Percentiles rank a stretch among this genome's conserved stretches.
phyloP scores from a whole-genome alignment of 2,329 filamentous ascomycete genomes.

The Chrysoporthe puriensis region DNA sequence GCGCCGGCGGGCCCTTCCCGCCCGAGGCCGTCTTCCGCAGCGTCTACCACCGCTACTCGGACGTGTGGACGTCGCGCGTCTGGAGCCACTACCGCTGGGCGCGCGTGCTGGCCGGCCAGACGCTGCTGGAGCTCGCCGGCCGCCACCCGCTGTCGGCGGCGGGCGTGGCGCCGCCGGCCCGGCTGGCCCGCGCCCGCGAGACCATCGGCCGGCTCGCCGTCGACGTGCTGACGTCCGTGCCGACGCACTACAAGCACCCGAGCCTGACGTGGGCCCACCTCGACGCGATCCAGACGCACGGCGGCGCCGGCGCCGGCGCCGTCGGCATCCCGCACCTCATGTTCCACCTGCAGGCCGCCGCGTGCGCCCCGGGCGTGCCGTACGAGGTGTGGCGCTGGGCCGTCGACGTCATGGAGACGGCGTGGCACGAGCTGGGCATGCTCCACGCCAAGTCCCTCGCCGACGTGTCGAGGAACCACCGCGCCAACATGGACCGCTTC shows the following conservation, averaged over 20 bases:
- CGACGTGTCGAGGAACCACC: slow-evolving; percentile 38
- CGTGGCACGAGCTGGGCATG: slow-evolving; percentile 57
- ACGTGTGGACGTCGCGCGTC: slow-evolving; percentile 56
- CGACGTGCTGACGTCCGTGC: slow-evolving; percentile 50
- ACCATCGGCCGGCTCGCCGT: slow-evolving; percentile 45
- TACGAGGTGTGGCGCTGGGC: slow-evolving; percentile 49
- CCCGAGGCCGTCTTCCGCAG: slow-evolving; percentile 52
- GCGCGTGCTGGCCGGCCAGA: slow-evolving; percentile 56
- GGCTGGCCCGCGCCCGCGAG: slow-evolving; percentile 39
- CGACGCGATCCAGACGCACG: slow-evolving; percentile 39
- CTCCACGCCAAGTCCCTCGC: slow-evolving; percentile 50
- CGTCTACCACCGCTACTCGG: slow-evolving; percentile 58
- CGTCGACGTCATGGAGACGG: slow-evolving; percentile 48
- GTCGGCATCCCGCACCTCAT: slow-evolving; percentile 52
- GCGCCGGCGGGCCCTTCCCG: slow-evolving; percentile 40
- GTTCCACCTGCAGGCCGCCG: slow-evolving; percentile 52
- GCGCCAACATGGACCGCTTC: slow-evolving; percentile 29
- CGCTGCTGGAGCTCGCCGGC: slow-evolving; percentile 47
- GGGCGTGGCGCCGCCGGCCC: slow-evolving; percentile 37
- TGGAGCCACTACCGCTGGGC: slow-evolving; percentile 65
- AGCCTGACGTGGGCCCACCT: slow-evolving; percentile 37
- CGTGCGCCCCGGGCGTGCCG: slow-evolving; percentile 51
- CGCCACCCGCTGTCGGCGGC: slow-evolving; percentile 44
- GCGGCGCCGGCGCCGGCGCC: slow-evolving; percentile 49
- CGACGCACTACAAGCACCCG: slow-evolving; percentile 57